Evolutionary conservation across 345 rosid species (phyloP).

Genomic region (Dovyalis caffra): DNA sequence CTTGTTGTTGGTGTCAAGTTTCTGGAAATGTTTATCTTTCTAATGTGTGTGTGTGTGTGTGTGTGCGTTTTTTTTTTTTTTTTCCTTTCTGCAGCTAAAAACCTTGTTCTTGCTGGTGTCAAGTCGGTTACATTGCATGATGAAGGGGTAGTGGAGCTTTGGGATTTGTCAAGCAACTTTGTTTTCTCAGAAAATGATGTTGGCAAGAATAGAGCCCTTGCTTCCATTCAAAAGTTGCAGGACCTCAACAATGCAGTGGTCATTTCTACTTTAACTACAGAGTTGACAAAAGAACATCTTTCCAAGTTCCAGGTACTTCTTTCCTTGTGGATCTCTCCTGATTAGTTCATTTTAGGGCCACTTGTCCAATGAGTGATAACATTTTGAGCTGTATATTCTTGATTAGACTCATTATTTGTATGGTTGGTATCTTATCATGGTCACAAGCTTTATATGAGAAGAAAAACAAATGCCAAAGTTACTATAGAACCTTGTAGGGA

Average conservation of each 20-base stretch:
- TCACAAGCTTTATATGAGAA: neutral
- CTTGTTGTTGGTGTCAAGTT: too few species aligned
- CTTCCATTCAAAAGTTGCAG: conserved; percentile 29
- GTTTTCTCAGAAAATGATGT: conserved; percentile 23
- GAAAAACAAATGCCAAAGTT: neutral
- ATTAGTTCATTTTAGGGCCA: neutral
- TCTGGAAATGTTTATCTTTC: neutral
- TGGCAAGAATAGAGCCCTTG: conserved; percentile 28
- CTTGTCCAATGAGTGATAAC: neutral
- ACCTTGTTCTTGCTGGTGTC: conserved; percentile 59
- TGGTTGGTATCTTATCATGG: neutral
- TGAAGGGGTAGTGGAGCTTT: conserved; percentile 21
- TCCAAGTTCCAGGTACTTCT: conserved; percentile 71
- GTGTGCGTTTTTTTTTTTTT: too few species aligned
- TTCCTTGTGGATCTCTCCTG: neutral
- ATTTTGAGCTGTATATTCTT: neutral
- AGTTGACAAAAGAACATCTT: conserved; percentile 63
- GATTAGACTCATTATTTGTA: neutral
- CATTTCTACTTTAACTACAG: conserved; percentile 19
- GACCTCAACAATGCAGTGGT: conserved; percentile 26
- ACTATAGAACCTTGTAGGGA: neutral
- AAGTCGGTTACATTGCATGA: conserved; percentile 26
- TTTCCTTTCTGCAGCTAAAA: conserved; percentile 65
- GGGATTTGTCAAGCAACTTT: conserved; percentile 32
- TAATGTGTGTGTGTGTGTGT: neutral